phyloP scores from a whole-genome alignment of 495 filamentous ascomycete species.

The Rhizodiscina lignyota region DNA sequence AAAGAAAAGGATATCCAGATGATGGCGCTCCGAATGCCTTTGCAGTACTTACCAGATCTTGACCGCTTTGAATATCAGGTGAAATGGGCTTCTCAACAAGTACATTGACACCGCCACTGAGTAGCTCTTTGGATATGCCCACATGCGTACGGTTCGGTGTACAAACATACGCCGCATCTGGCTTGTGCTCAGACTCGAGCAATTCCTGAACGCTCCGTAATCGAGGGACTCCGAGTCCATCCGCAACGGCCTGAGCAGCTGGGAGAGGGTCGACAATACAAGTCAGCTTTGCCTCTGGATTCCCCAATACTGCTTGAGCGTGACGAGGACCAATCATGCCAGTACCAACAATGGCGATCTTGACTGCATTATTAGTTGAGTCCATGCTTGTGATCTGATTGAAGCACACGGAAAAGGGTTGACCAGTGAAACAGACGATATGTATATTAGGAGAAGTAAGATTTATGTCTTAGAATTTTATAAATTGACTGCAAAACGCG shows the following conservation, averaged over 20 bases:
- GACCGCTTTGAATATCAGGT: constrained; percentile 26
- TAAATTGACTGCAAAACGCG: too few relatives aligned
- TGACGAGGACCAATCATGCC: constrained; percentile 44
- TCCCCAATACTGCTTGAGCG: constrained; percentile 30
- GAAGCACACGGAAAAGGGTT: too few relatives aligned
- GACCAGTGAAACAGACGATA: too few relatives aligned
- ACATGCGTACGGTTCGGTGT: constrained; percentile 45
- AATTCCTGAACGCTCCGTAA: constrained; percentile 26
- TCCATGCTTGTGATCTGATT: background rate
- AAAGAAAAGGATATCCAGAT: too few relatives aligned
- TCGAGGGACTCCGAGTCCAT: constrained; percentile 13
- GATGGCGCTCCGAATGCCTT: too few relatives aligned
- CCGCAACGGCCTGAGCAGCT: constrained; percentile 17
- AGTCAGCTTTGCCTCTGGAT: constrained; percentile 27
- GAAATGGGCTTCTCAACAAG: constrained; percentile 43
- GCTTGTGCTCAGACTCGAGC: constrained; percentile 21
- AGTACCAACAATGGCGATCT: constrained; percentile 35
- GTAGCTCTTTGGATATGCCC: constrained; percentile 29
- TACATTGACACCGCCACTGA: constrained; percentile 32
- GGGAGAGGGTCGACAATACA: constrained; percentile 35
- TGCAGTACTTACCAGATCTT: constrained; percentile 16
- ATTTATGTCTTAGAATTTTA: too few relatives aligned
- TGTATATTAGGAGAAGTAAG: too few relatives aligned
- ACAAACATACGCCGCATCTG: constrained; percentile 41
- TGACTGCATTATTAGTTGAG: constrained; percentile 8